Base-by-base conservation (phyloP, 2,329 filamentous ascomycete species). In the Ophiostoma sp. region DNA sequence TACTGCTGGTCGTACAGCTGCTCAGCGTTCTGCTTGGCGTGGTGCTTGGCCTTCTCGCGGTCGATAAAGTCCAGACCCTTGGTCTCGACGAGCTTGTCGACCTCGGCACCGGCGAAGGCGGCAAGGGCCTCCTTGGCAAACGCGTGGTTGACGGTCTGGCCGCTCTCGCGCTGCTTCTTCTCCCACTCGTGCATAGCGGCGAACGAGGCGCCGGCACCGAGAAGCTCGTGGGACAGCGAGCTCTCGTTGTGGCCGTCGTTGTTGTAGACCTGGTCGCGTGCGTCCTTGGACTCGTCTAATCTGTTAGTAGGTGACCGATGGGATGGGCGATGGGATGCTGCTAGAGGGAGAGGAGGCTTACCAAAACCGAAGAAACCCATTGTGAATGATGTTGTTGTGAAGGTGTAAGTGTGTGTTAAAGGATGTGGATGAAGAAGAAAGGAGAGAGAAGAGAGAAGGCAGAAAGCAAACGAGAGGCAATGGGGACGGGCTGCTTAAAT, bases 181-280 rank as follows among this genome's bases (percentile, higher is more conserved):
- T 93, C 90, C 74, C 88, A 93, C 36, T 88, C 81, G 83, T 92
- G 92, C 85, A 94, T 90, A 74, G 87, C 91, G 72, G 86, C 88
- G 76, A 94, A 94, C 71, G 89, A 87, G 69, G 90, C 91, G 69
- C 87, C 91, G 71, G 90, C 90, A 72, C 88, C 90, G 68, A 93
- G 76, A 64, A 91, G 76, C 81, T 95, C 90, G 79, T 94, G 91
- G 73, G 85, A 84, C 75, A 91, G 80, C 75, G 84, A 84, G 74
- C 84, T 81, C 79, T 91, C 79, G 79, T 91, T 82, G 44, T 69
- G 65, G 63, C 71, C n/a, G 66, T 78, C 70, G 66, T 75, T 66
- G 66, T 69, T 73, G 74, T 83, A 79, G 70, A 81, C 74, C 72
- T 81, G 73, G 70, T 83, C 77, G 72, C 80, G 81, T n/a, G 78